Evolutionary conservation across 2,329 filamentous ascomycete genomes (phyloP), one percentile per base, ranked within the genome.

Genomic region (Aphanocladium album): DNA sequence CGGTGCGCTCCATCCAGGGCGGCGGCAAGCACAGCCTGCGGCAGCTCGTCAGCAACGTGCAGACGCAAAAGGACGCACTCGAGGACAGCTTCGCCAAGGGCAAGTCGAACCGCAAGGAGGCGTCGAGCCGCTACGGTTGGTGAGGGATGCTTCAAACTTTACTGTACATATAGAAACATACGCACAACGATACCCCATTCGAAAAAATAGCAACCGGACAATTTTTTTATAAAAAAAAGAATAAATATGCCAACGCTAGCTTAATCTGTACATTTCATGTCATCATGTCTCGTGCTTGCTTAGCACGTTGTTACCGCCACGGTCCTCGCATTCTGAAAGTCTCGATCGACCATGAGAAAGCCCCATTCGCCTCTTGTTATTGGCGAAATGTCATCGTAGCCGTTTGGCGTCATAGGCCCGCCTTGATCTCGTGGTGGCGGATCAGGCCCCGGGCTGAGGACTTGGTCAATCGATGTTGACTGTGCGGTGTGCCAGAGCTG

Each of bases 1-100:
- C 92, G 8, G 88, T 97, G 60, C 88, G 91, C 56, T 89, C 96
- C 70, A 87, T 90, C 25, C 89, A 92, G 3, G 90, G 91, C 62
- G 62, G 63, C 46, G 74, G 74, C 65, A 97, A 97, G 77, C 92
- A 97, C 76, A 96, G 84, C 68, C 79, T 98, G 72, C 87, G 88
- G 70, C 92, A 96, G 77, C 80, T 98, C 67, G 89, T 98, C 66
- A 91, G 86, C 73, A 89, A 89, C 63, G 93, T 90, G 27, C 86
- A 86, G 66, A 90, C 82, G 64, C 92, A 98, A 75, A 87, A 87
- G 70, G 91, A 96, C 12, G 92, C 91, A 2, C 77, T 97, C 66
- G 92, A 97, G 75, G 93, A 98, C 70, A 93, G 90, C 71, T 97
- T 96, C 78, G 91, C 91, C 21, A 80, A 87, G 66, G 90, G 91